These are phyloP conservation scores for Mortierella sp. DNA, from an alignment of 371 early-diverging fungal genomes.

Conservation along the genomic window DNA sequence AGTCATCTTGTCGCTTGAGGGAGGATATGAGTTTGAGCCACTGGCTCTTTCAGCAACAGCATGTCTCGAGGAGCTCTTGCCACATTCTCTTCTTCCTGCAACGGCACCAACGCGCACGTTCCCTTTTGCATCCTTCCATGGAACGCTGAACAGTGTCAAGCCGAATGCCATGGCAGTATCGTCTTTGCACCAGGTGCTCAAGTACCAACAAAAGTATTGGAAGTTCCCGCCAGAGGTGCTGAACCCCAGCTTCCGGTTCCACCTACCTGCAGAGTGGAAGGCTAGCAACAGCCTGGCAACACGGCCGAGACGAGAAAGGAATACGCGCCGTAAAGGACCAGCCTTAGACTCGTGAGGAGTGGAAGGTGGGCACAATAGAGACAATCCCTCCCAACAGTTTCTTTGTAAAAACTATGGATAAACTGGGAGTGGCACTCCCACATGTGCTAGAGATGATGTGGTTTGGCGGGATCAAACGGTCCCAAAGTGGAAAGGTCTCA, in stretches of 20 bases:
- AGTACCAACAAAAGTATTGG: conserved; percentile 64
- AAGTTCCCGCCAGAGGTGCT: conserved; percentile 57
- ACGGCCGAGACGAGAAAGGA: conserved; percentile 59
- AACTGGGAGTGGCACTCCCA: too few relatives aligned
- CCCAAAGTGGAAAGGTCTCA: too few relatives aligned
- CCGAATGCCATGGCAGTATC: conserved; percentile 66
- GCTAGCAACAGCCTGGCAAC: conserved; percentile 64
- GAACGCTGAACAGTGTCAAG: conserved; percentile 62
- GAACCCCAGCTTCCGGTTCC: conserved; percentile 60
- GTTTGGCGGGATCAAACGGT: too few relatives aligned
- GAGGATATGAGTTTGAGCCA: conserved; percentile 64
- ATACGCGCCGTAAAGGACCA: conserved; percentile 30
- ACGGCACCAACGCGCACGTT: conserved; percentile 47
- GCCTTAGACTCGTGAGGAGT: conserved; percentile 12
- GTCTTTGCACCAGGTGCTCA: conserved; percentile 56
- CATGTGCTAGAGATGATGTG: too few relatives aligned
- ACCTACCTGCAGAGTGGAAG: conserved; percentile 67
- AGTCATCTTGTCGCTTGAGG: conserved; percentile 64
- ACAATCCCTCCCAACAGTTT: too few relatives aligned
- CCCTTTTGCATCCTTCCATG: conserved; percentile 57
- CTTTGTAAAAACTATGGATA: too few relatives aligned
- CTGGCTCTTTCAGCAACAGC: conserved; percentile 58
- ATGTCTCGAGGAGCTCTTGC: conserved; percentile 60
- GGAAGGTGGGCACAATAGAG: neutral
- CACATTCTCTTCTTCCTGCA: conserved; percentile 48